These are phyloP conservation scores for Pichia sp. DNA, from an alignment of 1,139 yeast genomes.

Conservation along the genomic window DNA sequence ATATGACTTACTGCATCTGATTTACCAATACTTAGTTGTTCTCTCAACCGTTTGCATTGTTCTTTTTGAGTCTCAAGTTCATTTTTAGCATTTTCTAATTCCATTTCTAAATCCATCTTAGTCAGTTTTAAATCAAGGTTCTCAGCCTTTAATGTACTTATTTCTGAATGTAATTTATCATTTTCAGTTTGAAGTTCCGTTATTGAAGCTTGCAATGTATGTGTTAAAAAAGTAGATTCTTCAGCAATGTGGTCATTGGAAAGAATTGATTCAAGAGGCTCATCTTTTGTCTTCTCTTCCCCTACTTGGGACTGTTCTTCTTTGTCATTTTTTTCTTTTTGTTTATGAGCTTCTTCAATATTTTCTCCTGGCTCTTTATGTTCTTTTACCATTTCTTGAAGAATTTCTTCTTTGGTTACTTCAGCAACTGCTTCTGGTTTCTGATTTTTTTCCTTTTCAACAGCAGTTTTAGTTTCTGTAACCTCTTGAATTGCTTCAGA, in stretches of 20 bases:
- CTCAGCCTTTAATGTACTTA: slow-evolving; percentile 17
- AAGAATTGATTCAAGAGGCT: neutral
- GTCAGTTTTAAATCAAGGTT: slow-evolving; percentile 23
- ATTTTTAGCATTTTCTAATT: slow-evolving; percentile 21
- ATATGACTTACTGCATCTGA: slow-evolving; percentile 2
- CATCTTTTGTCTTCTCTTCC: neutral
- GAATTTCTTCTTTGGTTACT: slow-evolving; percentile 4
- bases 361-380: neutral
- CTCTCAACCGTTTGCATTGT: slow-evolving; percentile 10
- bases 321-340: neutral
- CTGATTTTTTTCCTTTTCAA: neutral
- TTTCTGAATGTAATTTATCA: slow-evolving; percentile 10
- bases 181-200: slow-evolving; percentile 15
- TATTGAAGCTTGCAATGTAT: slow-evolving; percentile 18
- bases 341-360: neutral
- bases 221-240: slow-evolving; percentile 21
- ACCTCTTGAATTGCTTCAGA: slow-evolving; percentile 4
- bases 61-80: slow-evolving; percentile 20
- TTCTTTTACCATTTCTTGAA: slow-evolving; percentile 8
- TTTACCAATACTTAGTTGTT: slow-evolving; percentile 11
- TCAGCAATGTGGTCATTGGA: neutral
- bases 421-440: neutral
- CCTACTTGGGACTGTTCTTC: neutral
- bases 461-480: neutral
- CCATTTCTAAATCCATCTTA: slow-evolving; percentile 24